Conservation (phyloP, 2,329 filamentous ascomycete species). For the Coniella lustricola region DNA sequence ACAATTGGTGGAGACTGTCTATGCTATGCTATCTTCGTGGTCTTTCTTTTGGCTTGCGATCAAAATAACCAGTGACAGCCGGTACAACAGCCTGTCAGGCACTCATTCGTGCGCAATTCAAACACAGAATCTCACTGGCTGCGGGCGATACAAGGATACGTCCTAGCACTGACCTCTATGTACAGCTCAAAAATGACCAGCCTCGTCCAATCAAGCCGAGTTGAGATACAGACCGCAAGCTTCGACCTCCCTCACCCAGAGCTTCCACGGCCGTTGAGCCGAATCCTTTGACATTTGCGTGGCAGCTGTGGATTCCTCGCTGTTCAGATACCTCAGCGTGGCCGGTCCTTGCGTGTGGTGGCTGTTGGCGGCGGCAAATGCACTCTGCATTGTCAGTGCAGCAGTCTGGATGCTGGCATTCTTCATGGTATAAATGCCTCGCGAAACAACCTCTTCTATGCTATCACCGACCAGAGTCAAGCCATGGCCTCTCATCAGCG, state of each 20-base stretch:
- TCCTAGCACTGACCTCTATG: too few relatives aligned
- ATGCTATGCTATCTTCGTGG: too few relatives aligned
- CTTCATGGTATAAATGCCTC: constrained; percentile 35
- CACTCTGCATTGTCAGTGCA: constrained; percentile 24
- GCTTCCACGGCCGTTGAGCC: constrained; percentile 19
- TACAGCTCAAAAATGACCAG: too few relatives aligned
- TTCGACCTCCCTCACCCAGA: constrained; percentile 23
- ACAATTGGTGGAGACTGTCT: background rate
- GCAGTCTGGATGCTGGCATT: constrained; percentile 36
- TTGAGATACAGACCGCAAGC: constrained; percentile 21
- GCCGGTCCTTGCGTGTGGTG: background rate
- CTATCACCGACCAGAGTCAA: constrained; percentile 31
- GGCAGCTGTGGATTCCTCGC: constrained; percentile 17
- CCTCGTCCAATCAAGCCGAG: background rate
- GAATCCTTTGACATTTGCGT: constrained; percentile 15
- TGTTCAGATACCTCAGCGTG: constrained; percentile 14
- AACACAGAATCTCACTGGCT: too few relatives aligned
- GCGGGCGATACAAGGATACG: too few relatives aligned
- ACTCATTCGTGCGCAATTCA: too few relatives aligned
- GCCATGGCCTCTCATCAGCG: constrained; percentile 39
- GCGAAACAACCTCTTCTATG: constrained; percentile 33
- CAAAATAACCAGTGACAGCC: too few relatives aligned
- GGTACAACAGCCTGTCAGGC: too few relatives aligned
- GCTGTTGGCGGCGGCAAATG: constrained; percentile 12
- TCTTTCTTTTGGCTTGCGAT: too few relatives aligned